Percentiles rank a stretch among this genome's conserved stretches.
Evolutionary conservation across 1,139 yeast genomes (phyloP).

Genomic region (Magnusiomyces suaveolens): DNA sequence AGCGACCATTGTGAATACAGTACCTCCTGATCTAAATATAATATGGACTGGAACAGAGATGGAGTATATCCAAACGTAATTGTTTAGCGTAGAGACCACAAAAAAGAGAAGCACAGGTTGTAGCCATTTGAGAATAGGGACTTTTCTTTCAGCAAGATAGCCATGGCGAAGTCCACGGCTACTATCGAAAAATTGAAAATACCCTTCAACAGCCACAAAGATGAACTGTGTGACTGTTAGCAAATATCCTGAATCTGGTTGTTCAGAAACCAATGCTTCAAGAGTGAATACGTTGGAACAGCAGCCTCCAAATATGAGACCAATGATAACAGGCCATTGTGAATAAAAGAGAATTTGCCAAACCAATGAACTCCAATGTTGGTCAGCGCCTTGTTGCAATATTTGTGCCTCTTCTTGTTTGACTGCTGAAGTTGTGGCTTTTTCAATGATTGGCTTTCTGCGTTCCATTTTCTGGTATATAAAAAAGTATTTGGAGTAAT

Average conservation of each 20-base stretch:
- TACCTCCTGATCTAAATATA: conserved; percentile 55
- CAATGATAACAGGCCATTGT: conserved; percentile 22
- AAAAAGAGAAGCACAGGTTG: conserved; percentile 45
- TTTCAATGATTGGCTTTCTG: too few species aligned
- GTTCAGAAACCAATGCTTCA: conserved; percentile 42
- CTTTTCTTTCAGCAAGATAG: conserved; percentile 19
- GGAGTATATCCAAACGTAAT: conserved; percentile 48
- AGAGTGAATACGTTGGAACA: conserved; percentile 59
- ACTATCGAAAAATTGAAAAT: conserved; percentile 32
- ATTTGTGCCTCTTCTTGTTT: too few species aligned
- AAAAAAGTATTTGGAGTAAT: too few species aligned
- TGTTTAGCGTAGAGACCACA: conserved; percentile 46
- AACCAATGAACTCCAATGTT: too few species aligned
- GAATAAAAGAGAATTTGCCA: conserved; percentile 12
- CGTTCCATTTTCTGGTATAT: too few species aligned
- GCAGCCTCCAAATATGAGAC: conserved; percentile 60
- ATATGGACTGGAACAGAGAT: conserved; percentile 62
- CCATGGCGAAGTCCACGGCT: conserved; percentile 29
- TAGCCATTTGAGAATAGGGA: conserved; percentile 44
- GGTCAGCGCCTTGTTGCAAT: too few species aligned
- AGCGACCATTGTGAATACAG: conserved; percentile 50
- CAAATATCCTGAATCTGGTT: conserved; percentile 39
- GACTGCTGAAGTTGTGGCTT: too few species aligned
- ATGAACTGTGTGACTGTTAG: conserved; percentile 56
- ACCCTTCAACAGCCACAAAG: conserved; percentile 43